phyloP scores from a whole-genome alignment of 208 protist genomes.

The Leptomonas pyrrhocoris region DNA sequence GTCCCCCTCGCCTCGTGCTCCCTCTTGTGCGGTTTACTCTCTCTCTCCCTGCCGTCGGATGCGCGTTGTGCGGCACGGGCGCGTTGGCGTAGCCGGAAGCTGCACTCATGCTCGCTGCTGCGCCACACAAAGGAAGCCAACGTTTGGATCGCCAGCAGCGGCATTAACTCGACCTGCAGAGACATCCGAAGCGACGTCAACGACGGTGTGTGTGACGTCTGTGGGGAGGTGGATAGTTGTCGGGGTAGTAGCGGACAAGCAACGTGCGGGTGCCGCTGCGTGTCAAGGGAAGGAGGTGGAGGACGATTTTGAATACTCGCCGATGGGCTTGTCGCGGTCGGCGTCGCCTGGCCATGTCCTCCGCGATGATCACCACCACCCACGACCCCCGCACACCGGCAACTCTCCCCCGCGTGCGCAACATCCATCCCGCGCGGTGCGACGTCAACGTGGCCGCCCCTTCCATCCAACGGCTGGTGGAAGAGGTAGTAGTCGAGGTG shows the following conservation, averaged over 20 bases:
- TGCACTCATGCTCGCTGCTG: conserved; percentile 2
- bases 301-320: too few species aligned
- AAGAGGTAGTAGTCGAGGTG: conserved; percentile 18
- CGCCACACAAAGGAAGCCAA: background rate
- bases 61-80: background rate
- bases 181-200: background rate
- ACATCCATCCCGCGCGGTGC: too few species aligned
- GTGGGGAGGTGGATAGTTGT: too few species aligned
- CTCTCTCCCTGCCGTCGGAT: background rate
- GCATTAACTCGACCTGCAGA: background rate
- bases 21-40: background rate
- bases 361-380: too few species aligned
- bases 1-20: background rate
- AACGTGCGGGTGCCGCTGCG: too few species aligned
- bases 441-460: background rate
- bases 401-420: too few species aligned
- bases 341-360: too few species aligned
- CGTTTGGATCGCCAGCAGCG: conserved; percentile 8
- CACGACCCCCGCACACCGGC: too few species aligned
- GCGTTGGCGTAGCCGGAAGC: background rate
- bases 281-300: too few species aligned
- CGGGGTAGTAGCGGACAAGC: too few species aligned
- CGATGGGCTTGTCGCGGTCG: too few species aligned
- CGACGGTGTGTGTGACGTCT: background rate
- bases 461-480: background rate